phyloP scores from a whole-genome alignment of 2,329 filamentous ascomycete species.

The Ceratocystis albifundus region DNA sequence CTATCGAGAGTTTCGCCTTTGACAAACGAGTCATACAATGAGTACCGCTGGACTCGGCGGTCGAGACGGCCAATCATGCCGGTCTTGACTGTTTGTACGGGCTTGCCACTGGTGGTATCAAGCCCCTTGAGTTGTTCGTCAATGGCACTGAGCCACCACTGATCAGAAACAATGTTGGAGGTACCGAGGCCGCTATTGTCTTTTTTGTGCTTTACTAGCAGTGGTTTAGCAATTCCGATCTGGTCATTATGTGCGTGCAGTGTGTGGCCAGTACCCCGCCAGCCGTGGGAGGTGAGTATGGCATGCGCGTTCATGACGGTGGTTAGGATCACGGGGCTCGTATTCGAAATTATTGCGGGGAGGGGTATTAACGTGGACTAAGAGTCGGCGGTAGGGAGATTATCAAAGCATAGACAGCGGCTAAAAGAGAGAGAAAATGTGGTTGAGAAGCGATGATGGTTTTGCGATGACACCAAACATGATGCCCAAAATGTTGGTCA shows the following conservation, averaged over 20 bases:
- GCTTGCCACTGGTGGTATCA: slow-evolving; percentile 48
- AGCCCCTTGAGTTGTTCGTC: slow-evolving; percentile 79
- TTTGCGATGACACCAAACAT: neutral
- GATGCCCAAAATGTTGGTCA: neutral
- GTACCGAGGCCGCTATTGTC: slow-evolving; percentile 73
- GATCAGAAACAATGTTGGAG: slow-evolving; percentile 60
- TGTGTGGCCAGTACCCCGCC: slow-evolving; percentile 79
- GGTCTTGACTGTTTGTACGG: slow-evolving; percentile 45
- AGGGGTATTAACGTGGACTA: neutral
- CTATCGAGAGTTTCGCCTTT: slow-evolving; percentile 66
- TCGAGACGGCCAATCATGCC: slow-evolving; percentile 47
- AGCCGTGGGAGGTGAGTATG: slow-evolving; percentile 75
- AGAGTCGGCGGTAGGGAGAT: neutral
- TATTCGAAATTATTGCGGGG: neutral
- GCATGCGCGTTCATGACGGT: slow-evolving; percentile 66
- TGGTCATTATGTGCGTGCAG: slow-evolving; percentile 63
- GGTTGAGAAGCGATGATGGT: neutral
- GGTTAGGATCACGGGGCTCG: neutral
- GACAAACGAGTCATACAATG: slow-evolving; percentile 75
- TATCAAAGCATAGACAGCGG: neutral
- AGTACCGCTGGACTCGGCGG: slow-evolving; percentile 44
- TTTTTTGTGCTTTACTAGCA: slow-evolving; percentile 71
- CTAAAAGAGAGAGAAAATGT: neutral
- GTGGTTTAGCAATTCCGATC: slow-evolving; percentile 68
- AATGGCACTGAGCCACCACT: slow-evolving; percentile 96